Conservation (phyloP, 257 asterid species). For the Solanum chaucha region DNA sequence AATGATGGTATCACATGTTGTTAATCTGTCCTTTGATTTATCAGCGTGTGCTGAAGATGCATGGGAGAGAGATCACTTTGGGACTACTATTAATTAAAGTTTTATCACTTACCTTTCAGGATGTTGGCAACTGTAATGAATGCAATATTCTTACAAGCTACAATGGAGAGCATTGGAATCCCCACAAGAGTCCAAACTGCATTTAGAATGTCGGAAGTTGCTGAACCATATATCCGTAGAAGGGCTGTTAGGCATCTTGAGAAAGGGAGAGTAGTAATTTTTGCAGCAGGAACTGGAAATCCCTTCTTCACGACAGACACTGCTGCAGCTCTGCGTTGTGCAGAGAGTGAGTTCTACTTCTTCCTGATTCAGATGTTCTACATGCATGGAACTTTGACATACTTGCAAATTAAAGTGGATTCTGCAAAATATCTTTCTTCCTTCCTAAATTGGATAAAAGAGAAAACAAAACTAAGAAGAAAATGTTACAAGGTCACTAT, state of each 20-base stretch:
- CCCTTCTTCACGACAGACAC: slow-evolving; percentile 99
- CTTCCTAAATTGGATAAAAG: neutral
- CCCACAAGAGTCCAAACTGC: slow-evolving; percentile 99
- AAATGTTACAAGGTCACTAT: neutral
- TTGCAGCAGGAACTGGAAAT: slow-evolving; percentile 98
- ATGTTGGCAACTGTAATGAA: slow-evolving; percentile 99
- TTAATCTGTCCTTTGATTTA: neutral
- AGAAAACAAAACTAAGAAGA: neutral
- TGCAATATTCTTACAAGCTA: slow-evolving; percentile 92
- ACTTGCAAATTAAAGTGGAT: neutral
- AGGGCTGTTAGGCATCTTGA: slow-evolving; percentile 94
- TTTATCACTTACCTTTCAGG: slow-evolving; percentile 29
- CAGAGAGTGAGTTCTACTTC: slow-evolving; percentile 67
- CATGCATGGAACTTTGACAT: neutral
- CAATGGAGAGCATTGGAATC: slow-evolving; percentile 96
- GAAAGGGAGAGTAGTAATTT: slow-evolving; percentile 95
- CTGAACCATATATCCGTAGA: slow-evolving; percentile 92
- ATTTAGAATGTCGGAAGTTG: slow-evolving; percentile 97
- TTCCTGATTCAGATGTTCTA: neutral
- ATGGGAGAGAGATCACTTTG: neutral
- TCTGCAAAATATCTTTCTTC: neutral
- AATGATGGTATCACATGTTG: neutral
- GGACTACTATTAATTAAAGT: neutral
- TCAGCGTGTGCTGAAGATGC: neutral
- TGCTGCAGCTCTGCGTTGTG: slow-evolving; percentile 94